These are phyloP conservation scores for Cenococcum geophilum DNA, from an alignment of 495 filamentous ascomycete genomes.

Conservation along the genomic window DNA sequence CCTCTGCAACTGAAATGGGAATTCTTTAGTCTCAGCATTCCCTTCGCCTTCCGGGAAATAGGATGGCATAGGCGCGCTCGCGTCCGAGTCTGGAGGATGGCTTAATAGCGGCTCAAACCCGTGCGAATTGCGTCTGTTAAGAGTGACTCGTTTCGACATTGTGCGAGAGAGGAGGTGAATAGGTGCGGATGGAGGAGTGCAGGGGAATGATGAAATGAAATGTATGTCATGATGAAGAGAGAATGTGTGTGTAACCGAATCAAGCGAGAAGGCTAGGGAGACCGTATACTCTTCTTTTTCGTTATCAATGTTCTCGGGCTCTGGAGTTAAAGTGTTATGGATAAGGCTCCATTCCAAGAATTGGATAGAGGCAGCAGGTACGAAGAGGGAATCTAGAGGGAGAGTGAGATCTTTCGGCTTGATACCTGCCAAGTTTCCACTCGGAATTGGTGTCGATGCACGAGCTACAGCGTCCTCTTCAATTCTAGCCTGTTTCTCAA, in stretches of 20 bases:
- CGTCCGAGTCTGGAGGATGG: constrained; percentile 20
- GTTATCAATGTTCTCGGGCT: constrained; percentile 1
- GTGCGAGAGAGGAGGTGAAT: constrained; percentile 11
- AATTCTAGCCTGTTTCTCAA: constrained; percentile 43
- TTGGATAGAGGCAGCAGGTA: constrained; percentile 19
- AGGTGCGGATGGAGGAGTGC: constrained; percentile 24
- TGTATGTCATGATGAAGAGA: constrained; percentile 33
- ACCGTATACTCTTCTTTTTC: constrained; percentile 14
- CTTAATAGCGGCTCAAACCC: constrained; percentile 24
- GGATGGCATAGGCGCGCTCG: background rate
- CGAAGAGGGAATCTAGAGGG: constrained; percentile 31
- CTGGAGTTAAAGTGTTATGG: background rate
- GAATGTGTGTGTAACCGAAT: constrained; percentile 17
- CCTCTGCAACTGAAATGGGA: constrained; percentile 1
- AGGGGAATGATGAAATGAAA: constrained; percentile 37
- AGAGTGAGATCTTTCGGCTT: constrained; percentile 54
- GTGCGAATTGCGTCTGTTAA: constrained; percentile 20
- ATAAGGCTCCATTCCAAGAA: constrained; percentile 18
- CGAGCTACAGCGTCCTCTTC: constrained; percentile 39
- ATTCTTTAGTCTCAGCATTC: constrained; percentile 17
- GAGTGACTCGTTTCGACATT: constrained; percentile 19
- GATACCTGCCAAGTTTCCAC: constrained; percentile 43
- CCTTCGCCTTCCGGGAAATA: background rate
- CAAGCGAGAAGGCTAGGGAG: constrained; percentile 32
- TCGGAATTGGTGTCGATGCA: constrained; percentile 50